These are phyloP conservation scores for Paraphoma sp. DNA, from an alignment of 2,329 filamentous ascomycete genomes.

Conservation along the genomic window DNA sequence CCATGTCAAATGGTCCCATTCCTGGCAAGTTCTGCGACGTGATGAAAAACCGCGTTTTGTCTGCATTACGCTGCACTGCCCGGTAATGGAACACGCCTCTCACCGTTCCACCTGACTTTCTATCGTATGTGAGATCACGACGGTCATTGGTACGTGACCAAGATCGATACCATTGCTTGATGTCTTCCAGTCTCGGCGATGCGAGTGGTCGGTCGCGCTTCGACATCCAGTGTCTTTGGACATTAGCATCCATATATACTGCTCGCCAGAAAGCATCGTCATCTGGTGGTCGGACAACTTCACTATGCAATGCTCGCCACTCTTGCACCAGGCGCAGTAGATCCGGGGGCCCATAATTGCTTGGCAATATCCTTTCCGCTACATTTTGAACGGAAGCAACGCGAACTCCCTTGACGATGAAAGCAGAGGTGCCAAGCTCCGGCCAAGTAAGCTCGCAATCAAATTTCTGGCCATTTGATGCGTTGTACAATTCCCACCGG, in stretches of 20 bases:
- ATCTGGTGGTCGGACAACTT: neutral
- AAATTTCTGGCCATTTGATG: neutral
- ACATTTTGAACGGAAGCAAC: neutral
- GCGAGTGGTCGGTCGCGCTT: neutral
- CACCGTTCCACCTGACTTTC: neutral
- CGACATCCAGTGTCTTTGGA: neutral
- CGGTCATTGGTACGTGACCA: constrained; percentile 1
- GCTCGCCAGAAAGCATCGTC: constrained; percentile 3
- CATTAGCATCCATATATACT: constrained; percentile 1
- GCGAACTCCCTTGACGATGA: neutral
- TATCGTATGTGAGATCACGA: neutral
- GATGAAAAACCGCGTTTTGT: neutral
- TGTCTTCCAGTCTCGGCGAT: neutral
- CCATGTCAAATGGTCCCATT: constrained; percentile 1
- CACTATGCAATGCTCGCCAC: neutral
- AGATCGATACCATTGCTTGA: neutral
- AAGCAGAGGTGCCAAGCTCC: neutral
- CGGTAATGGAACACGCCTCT: constrained; percentile 2
- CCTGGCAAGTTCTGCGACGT: constrained; percentile 3
- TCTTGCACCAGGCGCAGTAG: neutral
- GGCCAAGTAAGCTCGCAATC: neutral
- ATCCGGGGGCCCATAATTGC: neutral
- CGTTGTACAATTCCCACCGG: constrained; percentile 1
- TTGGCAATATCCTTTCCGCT: neutral
- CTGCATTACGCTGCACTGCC: neutral